Evolutionary conservation across 768 basidiomycete genomes (phyloP), one percentile per base, ranked within the genome.

Genomic region (Trametes punicea): DNA sequence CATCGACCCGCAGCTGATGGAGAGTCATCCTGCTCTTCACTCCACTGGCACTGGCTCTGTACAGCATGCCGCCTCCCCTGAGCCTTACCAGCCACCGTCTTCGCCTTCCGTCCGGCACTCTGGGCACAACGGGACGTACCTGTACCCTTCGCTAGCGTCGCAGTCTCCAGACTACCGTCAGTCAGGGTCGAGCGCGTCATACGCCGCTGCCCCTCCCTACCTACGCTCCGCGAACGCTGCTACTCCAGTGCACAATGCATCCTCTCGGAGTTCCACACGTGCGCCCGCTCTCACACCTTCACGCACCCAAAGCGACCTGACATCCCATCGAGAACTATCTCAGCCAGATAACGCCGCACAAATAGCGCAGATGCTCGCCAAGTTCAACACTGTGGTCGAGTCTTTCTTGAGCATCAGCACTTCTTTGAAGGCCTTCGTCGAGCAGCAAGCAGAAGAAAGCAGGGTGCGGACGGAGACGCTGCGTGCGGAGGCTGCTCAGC

Each of bases 381-480:
- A 81, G 58, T 64, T 86, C 21, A 71, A 78, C 5, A 51, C 40
- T 7, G 66, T 86, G 40, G 77, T 83, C 4, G 84, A 87, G 58
- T 74, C 74, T 18, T 73, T 88, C 73, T 70, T 87, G 49, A 69
- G 75, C 23, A 75, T 80, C 15, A 83, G 79, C 59, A 67, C 52
- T 25, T 54, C 61, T 33, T 53, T 69, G 38, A 59, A 84, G 64
- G 81, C 85, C 59, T 77, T 82, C 56, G 70, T 90, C 36, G 83
- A 84, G 59, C 74, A 81, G 38, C 88, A 90, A 64, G 80, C 79
- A 21, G 86, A 88, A 62, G 81, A 86, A 31, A 80, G 79, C 57
- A 84, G 85, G 69, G 76, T 82, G 71, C 86, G 86, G 65, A 75
- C 88, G 39, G 88, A 89, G 55, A 84, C 84, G 61, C 63, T 88